Percentiles rank a stretch among this genome's conserved stretches.
These are phyloP conservation scores for Priceomyces castillae DNA, from an alignment of 805 yeast species.

Conservation along the genomic window DNA sequence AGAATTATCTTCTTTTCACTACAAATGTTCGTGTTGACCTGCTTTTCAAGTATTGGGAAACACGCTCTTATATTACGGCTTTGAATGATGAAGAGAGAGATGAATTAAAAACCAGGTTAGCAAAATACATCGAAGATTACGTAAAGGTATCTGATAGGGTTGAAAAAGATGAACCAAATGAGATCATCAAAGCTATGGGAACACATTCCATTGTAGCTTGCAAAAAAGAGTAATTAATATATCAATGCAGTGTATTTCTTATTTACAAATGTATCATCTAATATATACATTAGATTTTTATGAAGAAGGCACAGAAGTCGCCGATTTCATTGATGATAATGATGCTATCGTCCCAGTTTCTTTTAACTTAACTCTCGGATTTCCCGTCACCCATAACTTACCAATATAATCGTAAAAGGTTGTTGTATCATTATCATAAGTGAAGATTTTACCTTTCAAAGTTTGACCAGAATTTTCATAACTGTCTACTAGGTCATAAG, in stretches of 20 bases:
- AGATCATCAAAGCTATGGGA: slow-evolving; percentile 24
- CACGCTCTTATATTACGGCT: slow-evolving; percentile 53
- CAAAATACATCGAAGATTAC: slow-evolving; percentile 22
- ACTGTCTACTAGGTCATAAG: slow-evolving; percentile 29
- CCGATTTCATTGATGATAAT: too few relatives aligned
- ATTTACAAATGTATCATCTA: too few relatives aligned
- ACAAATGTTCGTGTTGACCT: slow-evolving; percentile 27
- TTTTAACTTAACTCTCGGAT: background rate
- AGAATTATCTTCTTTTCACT: slow-evolving; percentile 30
- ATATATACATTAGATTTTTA: too few relatives aligned
- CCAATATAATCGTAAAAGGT: slow-evolving; percentile 29
- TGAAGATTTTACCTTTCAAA: slow-evolving; percentile 24
- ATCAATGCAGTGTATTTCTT: too few relatives aligned
- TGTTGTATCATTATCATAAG: slow-evolving; percentile 15
- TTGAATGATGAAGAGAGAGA: slow-evolving; percentile 36
- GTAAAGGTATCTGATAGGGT: slow-evolving; percentile 12
- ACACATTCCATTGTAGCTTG: slow-evolving; percentile 19
- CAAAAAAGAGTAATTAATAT: slow-evolving; percentile 10
- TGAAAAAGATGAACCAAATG: slow-evolving; percentile 8
- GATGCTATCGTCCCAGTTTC: too few relatives aligned
- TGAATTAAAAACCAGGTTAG: slow-evolving; percentile 27
- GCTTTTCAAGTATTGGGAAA: slow-evolving; percentile 51
- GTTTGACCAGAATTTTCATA: slow-evolving; percentile 6
- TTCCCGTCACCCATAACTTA: slow-evolving; percentile 34
- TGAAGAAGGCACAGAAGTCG: too few relatives aligned